A percentile compares a stretch with the other conserved stretches of the same genome.
Conservation (phyloP, 768 basidiomycete species). For the Suillus fuscotomentosus region DNA sequence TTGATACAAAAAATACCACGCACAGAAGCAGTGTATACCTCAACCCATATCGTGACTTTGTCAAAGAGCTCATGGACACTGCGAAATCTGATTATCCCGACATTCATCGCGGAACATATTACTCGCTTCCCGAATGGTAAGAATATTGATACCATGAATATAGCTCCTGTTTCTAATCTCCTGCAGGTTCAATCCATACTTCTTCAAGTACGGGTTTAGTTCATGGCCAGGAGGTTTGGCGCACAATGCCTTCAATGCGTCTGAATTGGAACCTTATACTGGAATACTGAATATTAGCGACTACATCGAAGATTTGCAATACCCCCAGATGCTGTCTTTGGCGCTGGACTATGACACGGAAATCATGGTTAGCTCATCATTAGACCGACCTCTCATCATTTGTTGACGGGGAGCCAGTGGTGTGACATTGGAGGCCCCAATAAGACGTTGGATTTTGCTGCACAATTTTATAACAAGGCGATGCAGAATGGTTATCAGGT, state of each 20-base stretch:
- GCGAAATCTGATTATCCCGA: constrained; percentile 49
- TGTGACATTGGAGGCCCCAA: constrained; percentile 58
- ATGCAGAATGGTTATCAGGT: constrained; percentile 43
- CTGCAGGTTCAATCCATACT: constrained; percentile 54
- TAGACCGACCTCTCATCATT: not conserved
- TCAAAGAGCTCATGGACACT: constrained; percentile 48
- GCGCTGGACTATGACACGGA: constrained; percentile 49
- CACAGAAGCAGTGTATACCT: constrained; percentile 48
- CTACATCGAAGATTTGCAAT: constrained; percentile 49
- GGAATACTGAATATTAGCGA: constrained; percentile 49
- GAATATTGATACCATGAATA: constrained; percentile 2
- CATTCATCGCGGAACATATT: constrained; percentile 55
- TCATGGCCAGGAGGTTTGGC: constrained; percentile 56
- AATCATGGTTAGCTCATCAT: constrained; percentile 44
- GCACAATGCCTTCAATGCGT: constrained; percentile 46
- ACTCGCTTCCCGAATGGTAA: constrained; percentile 55
- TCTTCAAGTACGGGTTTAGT: constrained; percentile 46
- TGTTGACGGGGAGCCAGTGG: constrained; percentile 36
- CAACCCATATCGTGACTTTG: constrained; percentile 50
- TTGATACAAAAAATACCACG: constrained; percentile 54
- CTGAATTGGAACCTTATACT: constrained; percentile 51
- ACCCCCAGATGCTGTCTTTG: constrained; percentile 51
- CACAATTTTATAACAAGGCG: constrained; percentile 46
- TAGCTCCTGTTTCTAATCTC: not conserved
- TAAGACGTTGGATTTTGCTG: constrained; percentile 42